Evolutionary conservation across 768 basidiomycete species (phyloP).

Genomic region (Amanita rimosa): DNA sequence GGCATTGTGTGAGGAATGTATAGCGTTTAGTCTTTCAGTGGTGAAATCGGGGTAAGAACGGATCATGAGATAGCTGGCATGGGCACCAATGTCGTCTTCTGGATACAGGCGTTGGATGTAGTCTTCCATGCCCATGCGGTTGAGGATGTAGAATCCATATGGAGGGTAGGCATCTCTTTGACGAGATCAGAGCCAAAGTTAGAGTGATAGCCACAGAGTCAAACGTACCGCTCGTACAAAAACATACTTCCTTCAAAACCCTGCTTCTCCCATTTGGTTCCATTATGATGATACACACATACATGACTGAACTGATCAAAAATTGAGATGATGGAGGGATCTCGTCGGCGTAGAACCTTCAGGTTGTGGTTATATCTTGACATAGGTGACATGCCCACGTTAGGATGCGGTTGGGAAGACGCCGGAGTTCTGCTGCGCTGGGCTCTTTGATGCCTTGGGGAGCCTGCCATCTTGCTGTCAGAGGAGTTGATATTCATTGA

Average conservation of each 20-base stretch:
- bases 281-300: slow-evolving; percentile 70
- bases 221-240: slow-evolving; percentile 67
- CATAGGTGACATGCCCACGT: slow-evolving; percentile 48
- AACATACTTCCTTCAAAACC: slow-evolving; percentile 88
- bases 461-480: not conserved
- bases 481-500: not conserved
- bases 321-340: slow-evolving; percentile 69
- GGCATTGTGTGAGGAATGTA: slow-evolving; percentile 18
- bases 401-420: slow-evolving; percentile 12
- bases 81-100: slow-evolving; percentile 60
- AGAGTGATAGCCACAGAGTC: not conserved
- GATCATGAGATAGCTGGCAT: slow-evolving; percentile 61
- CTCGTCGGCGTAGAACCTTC: slow-evolving; percentile 67
- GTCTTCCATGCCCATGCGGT: slow-evolving; percentile 71
- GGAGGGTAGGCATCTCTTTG: slow-evolving; percentile 64
- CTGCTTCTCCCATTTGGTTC: slow-evolving; percentile 69
- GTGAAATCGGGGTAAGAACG: slow-evolving; percentile 67
- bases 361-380: slow-evolving; percentile 69
- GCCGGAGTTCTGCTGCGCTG: slow-evolving; percentile 10
- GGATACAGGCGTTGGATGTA: slow-evolving; percentile 66
- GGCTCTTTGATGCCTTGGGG: slow-evolving; percentile 9
- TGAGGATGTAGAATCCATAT: slow-evolving; percentile 79
- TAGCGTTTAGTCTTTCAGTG: slow-evolving; percentile 28
- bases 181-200: slow-evolving; percentile 7
- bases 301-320: slow-evolving; percentile 86